phyloP scores from a whole-genome alignment of 257 asterid species.

The Fraxinus cuspidata region DNA sequence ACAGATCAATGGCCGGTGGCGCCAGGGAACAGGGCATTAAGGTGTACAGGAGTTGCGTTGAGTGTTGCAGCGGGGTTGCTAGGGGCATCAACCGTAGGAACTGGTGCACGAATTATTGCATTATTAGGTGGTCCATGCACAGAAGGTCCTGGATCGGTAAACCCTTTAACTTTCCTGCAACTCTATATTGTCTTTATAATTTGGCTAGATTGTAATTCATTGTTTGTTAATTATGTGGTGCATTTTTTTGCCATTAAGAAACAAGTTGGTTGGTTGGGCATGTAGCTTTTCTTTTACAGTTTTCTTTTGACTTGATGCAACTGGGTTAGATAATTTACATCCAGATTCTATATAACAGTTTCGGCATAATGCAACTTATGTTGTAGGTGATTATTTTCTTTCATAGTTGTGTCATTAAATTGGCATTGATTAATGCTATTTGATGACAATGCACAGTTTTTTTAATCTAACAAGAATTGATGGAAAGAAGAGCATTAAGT shows the following conservation, averaged over 20 bases:
- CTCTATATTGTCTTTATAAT: neutral
- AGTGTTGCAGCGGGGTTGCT: constrained; percentile 92
- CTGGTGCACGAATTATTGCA: constrained; percentile 83
- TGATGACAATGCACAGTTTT: neutral
- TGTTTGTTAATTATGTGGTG: neutral
- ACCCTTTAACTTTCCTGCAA: constrained; percentile 29
- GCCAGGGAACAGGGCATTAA: constrained; percentile 73
- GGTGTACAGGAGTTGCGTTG: constrained; percentile 95
- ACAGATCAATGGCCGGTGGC: constrained; percentile 87
- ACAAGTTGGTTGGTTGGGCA: neutral
- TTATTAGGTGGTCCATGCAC: constrained; percentile 99
- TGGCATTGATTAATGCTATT: neutral
- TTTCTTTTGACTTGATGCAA: neutral
- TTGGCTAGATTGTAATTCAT: neutral
- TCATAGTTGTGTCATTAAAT: neutral
- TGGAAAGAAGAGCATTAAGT: neutral
- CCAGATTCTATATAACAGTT: neutral
- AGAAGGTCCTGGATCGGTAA: constrained; percentile 99
- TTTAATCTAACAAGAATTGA: neutral
- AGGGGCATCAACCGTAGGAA: constrained; percentile 79
- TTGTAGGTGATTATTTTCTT: neutral
- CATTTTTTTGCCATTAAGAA: neutral
- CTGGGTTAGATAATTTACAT: neutral
- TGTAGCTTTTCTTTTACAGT: neutral
- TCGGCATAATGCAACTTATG: neutral